Evolutionary conservation across 345 rosid species (phyloP).

Genomic region (Gossypium raimondii): DNA sequence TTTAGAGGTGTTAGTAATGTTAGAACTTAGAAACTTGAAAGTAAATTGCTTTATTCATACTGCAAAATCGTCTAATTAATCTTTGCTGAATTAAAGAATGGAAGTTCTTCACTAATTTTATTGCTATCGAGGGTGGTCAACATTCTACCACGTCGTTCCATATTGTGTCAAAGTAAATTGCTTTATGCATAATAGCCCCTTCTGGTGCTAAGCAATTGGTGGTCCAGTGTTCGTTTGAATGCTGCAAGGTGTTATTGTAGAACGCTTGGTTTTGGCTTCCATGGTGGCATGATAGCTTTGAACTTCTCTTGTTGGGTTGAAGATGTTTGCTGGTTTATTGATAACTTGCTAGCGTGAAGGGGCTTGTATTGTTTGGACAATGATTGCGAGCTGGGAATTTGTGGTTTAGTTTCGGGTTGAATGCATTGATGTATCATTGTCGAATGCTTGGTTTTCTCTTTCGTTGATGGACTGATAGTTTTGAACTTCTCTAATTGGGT

Average conservation of each 20-base stretch:
- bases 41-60: neutral
- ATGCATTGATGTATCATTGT: neutral
- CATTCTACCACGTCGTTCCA: neutral
- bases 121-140: neutral
- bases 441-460: neutral
- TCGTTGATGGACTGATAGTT: neutral
- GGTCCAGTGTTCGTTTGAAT: neutral
- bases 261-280: neutral
- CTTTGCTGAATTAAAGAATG: neutral
- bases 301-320: neutral
- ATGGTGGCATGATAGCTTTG: constrained; percentile 1
- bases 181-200: neutral
- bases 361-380: neutral
- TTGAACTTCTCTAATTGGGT: neutral
- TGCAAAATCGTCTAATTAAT: neutral
- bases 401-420: neutral
- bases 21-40: neutral
- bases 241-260: neutral
- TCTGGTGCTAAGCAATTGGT: neutral
- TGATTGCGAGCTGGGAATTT: neutral
- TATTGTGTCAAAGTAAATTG: neutral
- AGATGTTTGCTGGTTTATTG: neutral
- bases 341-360: neutral
- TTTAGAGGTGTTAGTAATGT: neutral
- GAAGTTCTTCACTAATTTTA: neutral